Evolutionary conservation across 139 green algal genomes (phyloP), one percentile per base, ranked within the genome.

Genomic region (Chlamydomonas incerta): DNA sequence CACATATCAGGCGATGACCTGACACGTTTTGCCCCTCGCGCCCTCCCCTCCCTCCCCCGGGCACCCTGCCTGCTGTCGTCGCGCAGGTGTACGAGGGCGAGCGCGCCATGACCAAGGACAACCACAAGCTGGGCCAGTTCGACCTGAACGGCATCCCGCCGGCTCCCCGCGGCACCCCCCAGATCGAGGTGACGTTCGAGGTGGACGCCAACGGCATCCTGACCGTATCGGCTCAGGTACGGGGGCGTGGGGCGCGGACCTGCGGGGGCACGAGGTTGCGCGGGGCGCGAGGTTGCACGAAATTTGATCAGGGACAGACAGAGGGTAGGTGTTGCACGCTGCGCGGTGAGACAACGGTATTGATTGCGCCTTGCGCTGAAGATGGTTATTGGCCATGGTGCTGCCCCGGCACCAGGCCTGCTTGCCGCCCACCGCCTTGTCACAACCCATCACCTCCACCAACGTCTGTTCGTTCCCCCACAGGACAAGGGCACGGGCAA

Each of bases 131-230:
- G 91, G 96, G 96, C n/a, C 89, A 97, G 85, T 98, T 98, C 86
- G 94, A 98, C 76, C 91, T 98, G 35, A 97, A 87, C 29, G 96
- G 96, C 90, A 98, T 99, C 86, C 96, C 96, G 13, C 91, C 96
- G 55, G 96, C 96, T 37, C 94, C 96, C 0, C 90, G 96, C 33
- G 96, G 96, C 47, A 90, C 88, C 0, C 95, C 96, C 28, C 95
- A 98, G 91, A 97, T 98, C 76, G 92, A 96, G 91, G 95, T 97
- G 50, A 94, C 95, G 31, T 97, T 97, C 82, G 91, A 97, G 87
- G 94, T 99, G 24, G 96, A 99, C 83, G 95, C 96, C 80, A 98
- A 98, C 89, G 95, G 96, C 83, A 98, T 98, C 91, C 89, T 99
- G 34, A 98, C 96, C 47, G 96, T 99, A 1, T 87, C 87, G 0